phyloP scores from a whole-genome alignment of 768 basidiomycete genomes.

The Nevesoporus exiguus region DNA sequence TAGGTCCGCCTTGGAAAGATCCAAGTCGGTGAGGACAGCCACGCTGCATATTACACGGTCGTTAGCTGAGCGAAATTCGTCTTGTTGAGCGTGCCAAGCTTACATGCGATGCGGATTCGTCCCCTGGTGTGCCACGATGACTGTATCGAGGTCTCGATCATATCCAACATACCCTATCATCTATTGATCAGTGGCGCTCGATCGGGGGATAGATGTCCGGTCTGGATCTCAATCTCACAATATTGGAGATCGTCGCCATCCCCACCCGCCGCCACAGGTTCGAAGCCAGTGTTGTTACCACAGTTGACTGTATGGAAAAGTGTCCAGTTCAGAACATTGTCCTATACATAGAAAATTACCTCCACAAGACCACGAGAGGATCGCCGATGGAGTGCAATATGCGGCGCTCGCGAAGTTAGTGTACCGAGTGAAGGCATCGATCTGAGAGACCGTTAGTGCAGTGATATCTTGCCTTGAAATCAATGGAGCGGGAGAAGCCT shows the following conservation, averaged over 20 bases:
- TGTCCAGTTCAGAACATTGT: background rate
- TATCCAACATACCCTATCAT: slow-evolving; percentile 51
- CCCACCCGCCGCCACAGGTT: slow-evolving; percentile 47
- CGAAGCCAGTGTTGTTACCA: slow-evolving; percentile 44
- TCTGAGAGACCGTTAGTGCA: slow-evolving; percentile 36
- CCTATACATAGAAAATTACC: slow-evolving; percentile 24
- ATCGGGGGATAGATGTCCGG: background rate
- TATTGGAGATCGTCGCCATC: slow-evolving; percentile 41
- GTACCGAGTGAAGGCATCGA: slow-evolving; percentile 43
- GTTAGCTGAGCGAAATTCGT: slow-evolving; percentile 2
- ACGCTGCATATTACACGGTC: background rate
- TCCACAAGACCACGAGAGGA: slow-evolving; percentile 51
- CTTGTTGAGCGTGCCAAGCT: slow-evolving; percentile 40
- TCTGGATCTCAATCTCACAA: slow-evolving; percentile 39
- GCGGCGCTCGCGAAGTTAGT: slow-evolving; percentile 47
- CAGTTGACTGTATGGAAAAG: slow-evolving; percentile 37
- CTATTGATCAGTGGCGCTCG: background rate
- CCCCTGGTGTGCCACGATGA: slow-evolving; percentile 40
- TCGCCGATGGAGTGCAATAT: slow-evolving; percentile 41
- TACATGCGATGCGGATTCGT: slow-evolving; percentile 29
- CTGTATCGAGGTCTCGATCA: slow-evolving; percentile 35
- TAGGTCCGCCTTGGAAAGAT: slow-evolving; percentile 31
- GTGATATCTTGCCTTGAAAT: slow-evolving; percentile 35
- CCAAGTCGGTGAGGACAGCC: slow-evolving; percentile 38
- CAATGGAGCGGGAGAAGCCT: slow-evolving; percentile 23